These are phyloP conservation scores for Apocynum venetum DNA, from an alignment of 257 asterid genomes.

Conservation along the genomic window DNA sequence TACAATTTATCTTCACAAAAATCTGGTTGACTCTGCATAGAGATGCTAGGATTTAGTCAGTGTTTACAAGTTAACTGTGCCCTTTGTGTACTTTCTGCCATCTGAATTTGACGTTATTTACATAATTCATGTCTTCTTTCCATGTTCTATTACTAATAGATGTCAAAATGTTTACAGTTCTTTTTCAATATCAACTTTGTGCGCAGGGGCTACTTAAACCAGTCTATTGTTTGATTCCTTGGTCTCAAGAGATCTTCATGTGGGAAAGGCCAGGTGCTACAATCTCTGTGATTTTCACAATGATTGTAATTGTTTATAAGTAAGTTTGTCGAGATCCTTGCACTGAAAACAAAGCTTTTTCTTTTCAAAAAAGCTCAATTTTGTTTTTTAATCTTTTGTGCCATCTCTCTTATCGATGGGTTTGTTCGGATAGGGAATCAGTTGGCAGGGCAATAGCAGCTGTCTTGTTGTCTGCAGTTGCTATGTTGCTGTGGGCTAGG, in stretches of 20 bases:
- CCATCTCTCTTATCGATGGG: neutral
- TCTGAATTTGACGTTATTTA: neutral
- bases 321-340: constrained; percentile 26
- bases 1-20: too few relatives aligned
- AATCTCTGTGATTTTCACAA: constrained; percentile 23
- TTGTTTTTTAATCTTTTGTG: neutral
- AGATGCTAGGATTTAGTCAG: too few relatives aligned
- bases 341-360: neutral
- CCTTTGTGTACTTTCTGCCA: too few relatives aligned
- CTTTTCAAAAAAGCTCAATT: neutral
- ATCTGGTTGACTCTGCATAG: too few relatives aligned
- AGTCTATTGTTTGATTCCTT: constrained; percentile 28
- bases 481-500: constrained; percentile 44
- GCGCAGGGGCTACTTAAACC: constrained; percentile 62
- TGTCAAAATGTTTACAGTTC: neutral
- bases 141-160: neutral
- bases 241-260: constrained; percentile 31
- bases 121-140: neutral
- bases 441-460: constrained; percentile 58
- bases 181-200: constrained; percentile 1
- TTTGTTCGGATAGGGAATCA: constrained; percentile 52
- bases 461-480: constrained; percentile 44
- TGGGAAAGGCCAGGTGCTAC: constrained; percentile 68
- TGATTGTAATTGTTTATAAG: constrained; percentile 56
- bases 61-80: neutral